Evolutionary conservation across 257 asterid species (phyloP), one percentile per base, ranked within the genome.

Genomic region (Misopates orontium): DNA sequence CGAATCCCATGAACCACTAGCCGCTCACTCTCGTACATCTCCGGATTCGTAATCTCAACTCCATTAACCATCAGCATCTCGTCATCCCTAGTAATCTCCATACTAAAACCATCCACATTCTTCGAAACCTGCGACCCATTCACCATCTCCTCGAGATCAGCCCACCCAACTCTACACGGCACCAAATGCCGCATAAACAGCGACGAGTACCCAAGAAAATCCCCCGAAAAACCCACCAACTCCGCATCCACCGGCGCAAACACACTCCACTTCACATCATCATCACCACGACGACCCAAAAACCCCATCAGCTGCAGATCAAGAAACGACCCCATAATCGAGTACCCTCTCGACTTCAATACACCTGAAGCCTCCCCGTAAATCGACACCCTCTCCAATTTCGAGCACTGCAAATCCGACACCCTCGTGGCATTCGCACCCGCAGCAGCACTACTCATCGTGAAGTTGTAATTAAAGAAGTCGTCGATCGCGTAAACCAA

Each of bases 201-300:
- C 5, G 84, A 76, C 23, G 62, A 58, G 53, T 87, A 85, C 5
- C 60, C 70, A 0, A 70, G 75, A 47, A 87, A 75, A 66, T 84
- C 77, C 44, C 87, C 91, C 0, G 88, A 73, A 47, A 67, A 78
- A 50, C 23, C 79, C 15, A 80, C 71, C 69, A 89, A 1, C 0
- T 78, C 85, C 12, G 78, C 80, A 1, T 89, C 96, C n/a, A 68
- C 40, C 0, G 98, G 98, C 0, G 95, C 91, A 18, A 92, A 84
- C 7, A 89, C 73, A 2, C 97, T 92, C 81, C 83, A 72, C 42
- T 65, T 79, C 70, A 69, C 56, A 18, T 5, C 51, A 6, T 72
- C 58, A 44, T 50, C 36, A 0, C n/a, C n/a, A n/a, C n/a, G n/a
- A n/a, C 20, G 49, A 10, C 41, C 63, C 16, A 79, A 64, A 54